phyloP scores from a whole-genome alignment of 371 early-diverging fungal species.

The Zancudomyces culisetae region DNA sequence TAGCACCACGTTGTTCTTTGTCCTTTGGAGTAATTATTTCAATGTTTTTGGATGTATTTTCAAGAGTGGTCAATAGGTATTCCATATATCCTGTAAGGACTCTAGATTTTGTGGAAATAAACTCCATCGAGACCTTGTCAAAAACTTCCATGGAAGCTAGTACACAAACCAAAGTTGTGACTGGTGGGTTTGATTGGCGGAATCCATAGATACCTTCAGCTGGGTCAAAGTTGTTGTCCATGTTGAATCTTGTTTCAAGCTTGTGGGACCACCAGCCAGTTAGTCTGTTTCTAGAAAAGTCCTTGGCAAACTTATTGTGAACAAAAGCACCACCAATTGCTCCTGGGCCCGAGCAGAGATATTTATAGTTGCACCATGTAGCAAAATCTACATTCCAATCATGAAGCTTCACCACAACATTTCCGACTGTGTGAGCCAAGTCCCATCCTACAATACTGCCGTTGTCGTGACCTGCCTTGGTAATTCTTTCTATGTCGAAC shows the following conservation, averaged over 20 bases:
- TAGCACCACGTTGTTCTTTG: slow-evolving; percentile 60
- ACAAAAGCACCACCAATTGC: slow-evolving; percentile 80
- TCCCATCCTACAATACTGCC: slow-evolving; percentile 89
- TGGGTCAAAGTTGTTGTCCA: slow-evolving; percentile 53
- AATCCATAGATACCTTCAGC: slow-evolving; percentile 67
- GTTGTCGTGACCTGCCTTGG: slow-evolving; percentile 58
- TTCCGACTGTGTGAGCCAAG: slow-evolving; percentile 91
- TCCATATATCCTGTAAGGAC: slow-evolving; percentile 70
- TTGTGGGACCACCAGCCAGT: slow-evolving; percentile 94
- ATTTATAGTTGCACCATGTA: slow-evolving; percentile 97
- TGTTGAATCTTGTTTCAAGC: slow-evolving; percentile 53
- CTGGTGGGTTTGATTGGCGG: slow-evolving; percentile 76
- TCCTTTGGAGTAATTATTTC: slow-evolving; percentile 65
- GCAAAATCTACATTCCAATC: slow-evolving; percentile 97
- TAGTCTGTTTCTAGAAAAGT: slow-evolving; percentile 26
- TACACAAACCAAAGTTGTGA: slow-evolving; percentile 47
- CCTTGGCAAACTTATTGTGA: slow-evolving; percentile 48
- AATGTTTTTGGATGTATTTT: slow-evolving; percentile 5
- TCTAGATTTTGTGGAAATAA: slow-evolving; percentile 48
- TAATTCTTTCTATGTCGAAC: slow-evolving; percentile 75
- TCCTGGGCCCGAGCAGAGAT: slow-evolving; percentile 88
- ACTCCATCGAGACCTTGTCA: slow-evolving; percentile 40
- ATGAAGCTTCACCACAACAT: slow-evolving; percentile 69
- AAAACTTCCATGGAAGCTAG: slow-evolving; percentile 65
- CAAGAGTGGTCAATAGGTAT: slow-evolving; percentile 26